These are phyloP conservation scores for Gossypium arboreum DNA, from an alignment of 345 rosid species.

Conservation along the genomic window DNA sequence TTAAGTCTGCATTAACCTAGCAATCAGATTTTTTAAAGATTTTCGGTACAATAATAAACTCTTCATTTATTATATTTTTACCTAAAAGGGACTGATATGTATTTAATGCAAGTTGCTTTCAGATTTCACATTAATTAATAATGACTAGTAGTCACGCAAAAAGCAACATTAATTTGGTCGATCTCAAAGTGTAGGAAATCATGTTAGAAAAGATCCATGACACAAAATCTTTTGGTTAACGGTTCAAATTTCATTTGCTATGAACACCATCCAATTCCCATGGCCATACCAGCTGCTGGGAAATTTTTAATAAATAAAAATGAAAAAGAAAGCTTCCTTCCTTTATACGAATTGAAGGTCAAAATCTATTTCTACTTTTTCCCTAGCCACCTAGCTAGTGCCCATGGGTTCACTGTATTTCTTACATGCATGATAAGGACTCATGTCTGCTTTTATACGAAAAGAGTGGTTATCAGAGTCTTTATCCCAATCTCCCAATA, in stretches of 20 bases:
- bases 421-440: neutral
- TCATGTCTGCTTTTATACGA: neutral
- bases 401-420: neutral
- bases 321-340: neutral
- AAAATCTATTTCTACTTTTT: neutral
- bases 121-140: neutral
- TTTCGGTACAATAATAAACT: neutral
- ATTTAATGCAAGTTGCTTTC: neutral
- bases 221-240: neutral
- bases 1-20: too few species aligned
- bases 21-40: neutral
- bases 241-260: constrained; percentile 20
- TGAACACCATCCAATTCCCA: constrained; percentile 17
- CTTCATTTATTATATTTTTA: neutral
- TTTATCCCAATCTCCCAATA: neutral
- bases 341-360: neutral
- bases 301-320: neutral
- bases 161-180: constrained; percentile 5
- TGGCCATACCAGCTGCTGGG: neutral
- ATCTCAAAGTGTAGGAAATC: neutral
- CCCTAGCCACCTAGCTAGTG: neutral
- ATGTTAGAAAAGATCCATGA: neutral
- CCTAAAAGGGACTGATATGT: neutral
- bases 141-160: neutral
- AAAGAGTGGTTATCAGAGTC: constrained; percentile 9